Evolutionary conservation across 768 basidiomycete species (phyloP), one percentile per base, ranked within the genome.

Genomic region (Cystofilobasidium capitatum): DNA sequence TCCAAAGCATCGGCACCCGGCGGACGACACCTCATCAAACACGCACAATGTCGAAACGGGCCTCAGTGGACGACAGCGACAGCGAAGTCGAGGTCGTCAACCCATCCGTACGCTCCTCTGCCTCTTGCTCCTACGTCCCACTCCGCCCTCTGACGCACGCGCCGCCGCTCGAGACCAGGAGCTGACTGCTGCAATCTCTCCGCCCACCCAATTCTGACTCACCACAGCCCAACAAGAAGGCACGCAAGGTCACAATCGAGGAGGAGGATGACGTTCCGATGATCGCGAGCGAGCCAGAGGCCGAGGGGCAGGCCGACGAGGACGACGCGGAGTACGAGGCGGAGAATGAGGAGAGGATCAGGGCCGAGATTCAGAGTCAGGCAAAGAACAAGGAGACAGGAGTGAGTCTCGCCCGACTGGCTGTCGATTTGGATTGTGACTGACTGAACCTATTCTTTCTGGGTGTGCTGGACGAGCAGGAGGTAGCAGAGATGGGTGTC

Each of bases 401-500:
- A 31, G 64, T 64, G 40, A 40, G 64, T 42, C 36, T 13, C 35
- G 7, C 22, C 37, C 36, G 12, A 4, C 26, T 29, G 3, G 22
- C 8, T 26, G 31, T 26, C 14, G 26, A 55, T 14, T 16, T 17
- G 13, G 54, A 8, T 2, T 14, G 29, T 16, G 13, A 14, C 13
- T 22, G 24, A 31, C 61, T 49, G 45, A 47, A 29, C 42, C 17
- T 22, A 7, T 59, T 13, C 6, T n/a, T 7, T 40, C 17, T 59
- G 29, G 7, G n/a, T 59, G 1, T 20, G 20, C 31, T 33, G n/a
- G n/a, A n/a, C 39, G 6, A 40, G 3, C 71, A 94, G 91, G 83
- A 81, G 17, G 81, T 89, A 55, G 89, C 92, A 7, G 87, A 93
- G 60, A 83, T 86, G 72, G 94, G 93, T 6, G 86, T 97, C 71